These are phyloP conservation scores for Cutaneotrichosporon curvatum DNA, from an alignment of 1,284 basidiomycete genomes.

Conservation along the genomic window DNA sequence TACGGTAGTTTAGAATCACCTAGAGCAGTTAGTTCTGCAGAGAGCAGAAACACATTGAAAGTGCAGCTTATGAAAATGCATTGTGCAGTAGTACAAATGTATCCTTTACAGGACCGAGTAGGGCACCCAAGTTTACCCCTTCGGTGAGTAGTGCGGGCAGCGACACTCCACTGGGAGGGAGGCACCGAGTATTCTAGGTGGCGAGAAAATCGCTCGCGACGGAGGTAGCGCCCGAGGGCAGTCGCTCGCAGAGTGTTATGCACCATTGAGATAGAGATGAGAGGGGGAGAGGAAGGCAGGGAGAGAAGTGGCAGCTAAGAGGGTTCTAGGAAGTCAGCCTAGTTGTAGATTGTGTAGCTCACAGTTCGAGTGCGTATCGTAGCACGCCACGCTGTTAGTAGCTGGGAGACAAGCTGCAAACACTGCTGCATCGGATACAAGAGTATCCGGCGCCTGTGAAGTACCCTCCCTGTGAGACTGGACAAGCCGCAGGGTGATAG, in stretches of 20 bases:
- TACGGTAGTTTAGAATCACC: no score
- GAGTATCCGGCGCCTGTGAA: conserved; percentile 24
- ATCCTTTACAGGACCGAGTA: not conserved
- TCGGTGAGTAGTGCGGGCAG: conserved; percentile 18
- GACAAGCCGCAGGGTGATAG: conserved; percentile 16
- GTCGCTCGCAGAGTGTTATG: conserved; percentile 21
- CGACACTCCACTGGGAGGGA: no score
- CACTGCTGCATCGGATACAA: conserved; percentile 5
- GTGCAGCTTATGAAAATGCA: no score
- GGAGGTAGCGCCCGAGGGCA: conserved; percentile 8
- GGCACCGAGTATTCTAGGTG: conserved; percentile 14
- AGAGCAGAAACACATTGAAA: no score
- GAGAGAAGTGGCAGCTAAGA: not conserved
- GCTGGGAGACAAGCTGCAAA: not conserved
- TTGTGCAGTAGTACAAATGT: no score
- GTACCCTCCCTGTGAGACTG: conserved; percentile 17
- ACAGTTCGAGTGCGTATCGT: not conserved
- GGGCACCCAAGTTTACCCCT: conserved; percentile 1
- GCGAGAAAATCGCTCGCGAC: conserved; percentile 18
- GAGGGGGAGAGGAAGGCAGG: not conserved
- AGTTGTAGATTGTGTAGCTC: not conserved
- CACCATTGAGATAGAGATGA: conserved; percentile 8
- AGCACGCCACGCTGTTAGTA: not conserved
- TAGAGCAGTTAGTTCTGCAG: no score
- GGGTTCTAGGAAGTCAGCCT: not conserved